Base-by-base conservation (phyloP, 2,329 filamentous ascomycete species). In the Dendryphion nanum region DNA sequence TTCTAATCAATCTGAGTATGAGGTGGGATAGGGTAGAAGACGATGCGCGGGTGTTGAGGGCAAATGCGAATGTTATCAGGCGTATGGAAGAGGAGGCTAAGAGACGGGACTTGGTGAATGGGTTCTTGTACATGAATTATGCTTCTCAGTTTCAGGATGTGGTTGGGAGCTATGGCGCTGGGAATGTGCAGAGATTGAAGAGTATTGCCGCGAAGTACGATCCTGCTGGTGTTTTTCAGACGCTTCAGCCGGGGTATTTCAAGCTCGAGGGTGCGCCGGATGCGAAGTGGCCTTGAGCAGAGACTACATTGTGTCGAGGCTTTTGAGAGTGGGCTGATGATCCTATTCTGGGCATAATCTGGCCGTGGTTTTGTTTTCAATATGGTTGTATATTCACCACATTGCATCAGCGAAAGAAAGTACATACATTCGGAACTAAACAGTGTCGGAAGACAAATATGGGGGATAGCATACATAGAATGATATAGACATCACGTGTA, bases 41-140 rank as follows among this genome's bases (percentile, higher is more conserved):
- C 19, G 58, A 63, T 21, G 41, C 38, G 1, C 34, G 42, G 2
- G 43, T 64, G 13, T 35, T 60, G 13, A 23, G 42, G 6, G 51
- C 50, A 12, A 39, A 46, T 14, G 39, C 41, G 5, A 44, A 37
- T 3, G 38, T 62, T 30, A 47, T 55, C 20, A 40, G 40, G 19
- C 44, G 35, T 17, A 44, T 50, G 15, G 48, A 48, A 19, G 51
- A 40, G 19, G 43, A 55, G 43, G 54, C 48, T n/a, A 40, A 49
- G 33, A 36, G 18, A 17, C 43, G 45, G 21, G 43, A 43, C 3
- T 19, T 56, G 19, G 31, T 38, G 6, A 42, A 44, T 7, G 44
- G 48, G 14, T 74, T 60, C 39, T 45, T 71, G 17, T 75, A 74
- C 46, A 68, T 74, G 64, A 75, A 74, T 48, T 74, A 75, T 41